Evolutionary conservation across 2,329 filamentous ascomycete species (phyloP).

Genomic region (Paecilomyces formosus): DNA sequence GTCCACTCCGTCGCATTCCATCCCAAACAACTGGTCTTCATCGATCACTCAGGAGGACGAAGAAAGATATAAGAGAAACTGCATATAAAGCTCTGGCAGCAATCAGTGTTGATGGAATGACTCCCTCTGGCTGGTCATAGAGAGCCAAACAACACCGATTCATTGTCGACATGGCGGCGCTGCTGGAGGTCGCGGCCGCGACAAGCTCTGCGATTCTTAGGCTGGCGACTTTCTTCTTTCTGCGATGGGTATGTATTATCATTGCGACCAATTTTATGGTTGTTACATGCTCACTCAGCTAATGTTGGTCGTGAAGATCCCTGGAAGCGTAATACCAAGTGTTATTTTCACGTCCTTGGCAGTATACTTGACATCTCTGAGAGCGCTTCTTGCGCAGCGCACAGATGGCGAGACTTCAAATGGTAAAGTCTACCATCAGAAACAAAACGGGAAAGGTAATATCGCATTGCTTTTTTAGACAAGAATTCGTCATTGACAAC

Average conservation of each 20-base stretch:
- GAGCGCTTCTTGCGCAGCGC: constrained; percentile 10
- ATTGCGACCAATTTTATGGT: neutral
- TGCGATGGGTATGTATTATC: constrained; percentile 34
- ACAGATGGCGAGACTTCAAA: neutral
- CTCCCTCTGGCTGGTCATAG: neutral
- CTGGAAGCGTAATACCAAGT: constrained; percentile 27
- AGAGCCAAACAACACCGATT: neutral
- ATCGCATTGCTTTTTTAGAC: neutral
- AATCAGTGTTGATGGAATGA: neutral
- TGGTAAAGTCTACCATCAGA: neutral
- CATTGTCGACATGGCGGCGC: constrained; percentile 21
- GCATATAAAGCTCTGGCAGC: neutral
- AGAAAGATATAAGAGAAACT: neutral
- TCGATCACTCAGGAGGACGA: neutral
- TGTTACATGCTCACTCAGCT: neutral
- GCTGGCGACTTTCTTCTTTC: constrained; percentile 30
- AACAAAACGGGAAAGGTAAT: neutral
- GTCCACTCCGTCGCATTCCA: neutral
- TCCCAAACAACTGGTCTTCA: neutral
- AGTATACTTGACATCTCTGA: constrained; percentile 38
- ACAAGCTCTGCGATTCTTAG: constrained; percentile 30
- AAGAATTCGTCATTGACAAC: neutral
- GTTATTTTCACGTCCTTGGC: constrained; percentile 34
- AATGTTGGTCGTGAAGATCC: constrained; percentile 24
- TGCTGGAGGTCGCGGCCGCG: constrained; percentile 23